Evolutionary conservation across 805 yeast species (phyloP).

Genomic region (Schizosaccharomyces osmophilus): DNA sequence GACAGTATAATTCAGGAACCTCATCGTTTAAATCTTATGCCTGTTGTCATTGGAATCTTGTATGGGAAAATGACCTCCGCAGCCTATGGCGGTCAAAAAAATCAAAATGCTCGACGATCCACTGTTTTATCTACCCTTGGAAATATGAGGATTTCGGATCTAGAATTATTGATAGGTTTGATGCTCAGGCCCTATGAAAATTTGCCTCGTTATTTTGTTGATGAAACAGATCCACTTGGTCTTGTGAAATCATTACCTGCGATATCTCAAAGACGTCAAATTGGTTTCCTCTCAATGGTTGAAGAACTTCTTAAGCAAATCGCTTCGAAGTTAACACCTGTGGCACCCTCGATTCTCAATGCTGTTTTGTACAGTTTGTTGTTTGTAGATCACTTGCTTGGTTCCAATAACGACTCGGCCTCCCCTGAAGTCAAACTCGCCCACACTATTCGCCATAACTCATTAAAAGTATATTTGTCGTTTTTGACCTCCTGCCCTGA

Average conservation of each 20-base stretch:
- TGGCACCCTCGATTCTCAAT: constrained; percentile 4
- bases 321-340: constrained; percentile 1
- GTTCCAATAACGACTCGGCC: background rate
- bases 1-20: constrained; percentile 27
- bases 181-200: background rate
- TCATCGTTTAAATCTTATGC: constrained; percentile 40
- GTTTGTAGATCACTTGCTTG: background rate
- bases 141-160: constrained; percentile 25
- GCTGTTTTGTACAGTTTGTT: constrained; percentile 4
- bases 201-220: too few species aligned
- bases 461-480: constrained; percentile 36
- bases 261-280: constrained; percentile 4
- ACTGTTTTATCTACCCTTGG: constrained; percentile 46
- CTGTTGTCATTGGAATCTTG: constrained; percentile 47
- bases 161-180: constrained; percentile 28
- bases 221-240: too few species aligned
- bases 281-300: constrained; percentile 10
- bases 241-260: background rate
- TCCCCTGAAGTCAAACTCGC: constrained; percentile 13
- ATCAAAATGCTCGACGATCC: constrained; percentile 44
- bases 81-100: constrained; percentile 31
- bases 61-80: constrained; percentile 38
- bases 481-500: constrained; percentile 31
- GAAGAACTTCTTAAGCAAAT: constrained; percentile 7
- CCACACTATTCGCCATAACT: constrained; percentile 36